A percentile compares a stretch with the other conserved stretches of the same genome.
These are phyloP conservation scores for Annulohypoxylon truncatum DNA, from an alignment of 2,329 filamentous ascomycete species.

Conservation along the genomic window DNA sequence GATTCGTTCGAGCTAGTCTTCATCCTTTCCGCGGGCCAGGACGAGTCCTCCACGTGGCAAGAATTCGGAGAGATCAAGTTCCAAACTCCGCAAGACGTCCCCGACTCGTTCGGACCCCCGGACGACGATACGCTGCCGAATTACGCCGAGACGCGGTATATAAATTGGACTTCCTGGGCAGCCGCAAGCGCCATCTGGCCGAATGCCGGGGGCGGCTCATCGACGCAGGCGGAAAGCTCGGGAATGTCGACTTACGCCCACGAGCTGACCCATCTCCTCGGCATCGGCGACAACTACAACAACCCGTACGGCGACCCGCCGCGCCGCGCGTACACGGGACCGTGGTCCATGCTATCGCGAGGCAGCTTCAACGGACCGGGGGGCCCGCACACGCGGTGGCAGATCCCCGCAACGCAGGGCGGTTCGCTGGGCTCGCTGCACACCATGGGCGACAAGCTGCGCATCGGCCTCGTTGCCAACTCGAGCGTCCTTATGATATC, in stretches of 20 bases:
- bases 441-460: slow-evolving; percentile 64
- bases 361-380: slow-evolving; percentile 66
- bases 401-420: slow-evolving; percentile 62
- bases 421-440: slow-evolving; percentile 63
- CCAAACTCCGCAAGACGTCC: slow-evolving; percentile 58
- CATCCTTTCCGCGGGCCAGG: slow-evolving; percentile 65
- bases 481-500: slow-evolving; percentile 59
- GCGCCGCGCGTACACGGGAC: slow-evolving; percentile 62
- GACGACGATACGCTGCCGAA: slow-evolving; percentile 55
- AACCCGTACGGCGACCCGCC: slow-evolving; percentile 61
- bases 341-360: slow-evolving; percentile 64
- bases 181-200: slow-evolving; percentile 64
- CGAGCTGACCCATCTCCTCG: slow-evolving; percentile 63
- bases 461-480: slow-evolving; percentile 61
- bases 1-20: slow-evolving; percentile 63
- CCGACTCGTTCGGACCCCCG: slow-evolving; percentile 62
- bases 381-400: slow-evolving; percentile 64
- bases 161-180: slow-evolving; percentile 66
- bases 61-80: slow-evolving; percentile 68
- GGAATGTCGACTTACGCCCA: slow-evolving; percentile 66
- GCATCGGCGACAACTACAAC: slow-evolving; percentile 67
- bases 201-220: slow-evolving; percentile 63
- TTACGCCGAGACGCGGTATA: slow-evolving; percentile 62
- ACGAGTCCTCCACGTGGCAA: slow-evolving; percentile 67
- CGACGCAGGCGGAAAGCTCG: slow-evolving; percentile 64